Base-by-base conservation (phyloP, 2,329 filamentous ascomycete genomes). In the Colletotrichum sp. region DNA sequence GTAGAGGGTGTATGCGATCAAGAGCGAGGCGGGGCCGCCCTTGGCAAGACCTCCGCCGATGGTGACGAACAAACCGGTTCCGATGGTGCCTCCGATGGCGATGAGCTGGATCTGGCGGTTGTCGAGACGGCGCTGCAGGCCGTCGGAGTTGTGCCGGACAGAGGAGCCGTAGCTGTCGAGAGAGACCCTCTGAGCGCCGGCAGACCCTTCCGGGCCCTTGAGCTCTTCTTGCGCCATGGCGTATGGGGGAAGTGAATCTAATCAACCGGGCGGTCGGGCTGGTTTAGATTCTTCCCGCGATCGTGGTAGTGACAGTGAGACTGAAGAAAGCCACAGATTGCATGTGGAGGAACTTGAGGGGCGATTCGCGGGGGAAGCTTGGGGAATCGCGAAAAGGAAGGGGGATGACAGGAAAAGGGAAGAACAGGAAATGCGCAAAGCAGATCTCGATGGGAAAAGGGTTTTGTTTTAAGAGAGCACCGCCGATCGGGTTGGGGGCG, bases 31-130 rank as follows among this genome's bases (percentile, higher is more conserved):
- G n/a, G 76, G 73, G 3, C 76, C 76, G 32, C 73, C 73, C 55
- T 76, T 76, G 59, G 68, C 74, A 12, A 76, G 74, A 30, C 86
- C 86, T 70, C 81, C 79, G 72, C 88, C 88, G 74, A 86, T 86
- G 76, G 87, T 86, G 75, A 89, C 86, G 80, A 89, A 87, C 77
- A 87, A 85, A 81, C 85, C 85, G 79, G 86, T 86, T 75, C 86
- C 88, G 69, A 89, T 89, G 25, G 86, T 87, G 63, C 87, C 87
- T 77, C 86, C 86, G 28, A 88, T 86, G 75, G 86, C 86, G 77
- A 87, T 86, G 84, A 87, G 86, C 80, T 88, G 86, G 77, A 87
- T 82, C 80, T 88, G 86, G 4, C 74, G 74, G 69, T 76, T 76
- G 70, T 76, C 65, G 16, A 76, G 70, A 72, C 86, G 83, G 34